These are phyloP conservation scores for Exophiala calicioides DNA, from an alignment of 2,329 filamentous ascomycete genomes.

Conservation along the genomic window DNA sequence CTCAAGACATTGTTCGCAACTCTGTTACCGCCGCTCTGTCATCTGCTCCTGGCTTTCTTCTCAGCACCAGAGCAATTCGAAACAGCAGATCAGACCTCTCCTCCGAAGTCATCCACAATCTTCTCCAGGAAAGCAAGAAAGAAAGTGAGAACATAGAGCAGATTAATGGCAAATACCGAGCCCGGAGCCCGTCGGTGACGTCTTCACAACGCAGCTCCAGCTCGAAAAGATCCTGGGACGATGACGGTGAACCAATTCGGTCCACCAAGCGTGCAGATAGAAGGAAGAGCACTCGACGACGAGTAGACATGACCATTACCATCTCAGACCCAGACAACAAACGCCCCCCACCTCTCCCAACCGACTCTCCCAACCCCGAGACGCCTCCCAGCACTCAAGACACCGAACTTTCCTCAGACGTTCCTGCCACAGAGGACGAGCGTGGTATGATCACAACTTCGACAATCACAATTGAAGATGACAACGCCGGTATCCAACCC, in stretches of 20 bases:
- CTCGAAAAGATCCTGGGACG: slow-evolving; percentile 33
- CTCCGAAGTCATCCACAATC: slow-evolving; percentile 30
- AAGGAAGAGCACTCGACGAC: slow-evolving; percentile 26
- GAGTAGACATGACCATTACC: slow-evolving; percentile 20
- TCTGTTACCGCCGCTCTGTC: not conserved
- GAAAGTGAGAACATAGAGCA: slow-evolving; percentile 27
- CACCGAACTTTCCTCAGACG: slow-evolving; percentile 27
- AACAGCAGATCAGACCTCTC: slow-evolving; percentile 26
- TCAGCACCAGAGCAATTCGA: slow-evolving; percentile 27
- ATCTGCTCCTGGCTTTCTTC: slow-evolving; percentile 14
- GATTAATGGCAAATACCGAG: slow-evolving; percentile 26
- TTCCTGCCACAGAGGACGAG: slow-evolving; percentile 8
- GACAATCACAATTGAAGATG: slow-evolving; percentile 4
- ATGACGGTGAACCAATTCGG: slow-evolving; percentile 30
- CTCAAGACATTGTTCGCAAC: slow-evolving; percentile 16
- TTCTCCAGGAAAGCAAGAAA: slow-evolving; percentile 27
- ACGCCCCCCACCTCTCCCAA: slow-evolving; percentile 12
- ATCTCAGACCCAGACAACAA: slow-evolving; percentile 21
- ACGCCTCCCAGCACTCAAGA: slow-evolving; percentile 31
- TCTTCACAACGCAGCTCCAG: slow-evolving; percentile 33
- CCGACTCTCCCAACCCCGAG: slow-evolving; percentile 15
- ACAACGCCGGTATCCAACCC: slow-evolving; percentile 2
- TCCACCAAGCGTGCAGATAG: slow-evolving; percentile 29
- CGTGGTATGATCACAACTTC: not conserved
- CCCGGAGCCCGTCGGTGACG: slow-evolving; percentile 31